Evolutionary conservation across 331 rosid genomes (phyloP), one percentile per base, ranked within the genome.

Genomic region (Pyracantha coccinea): DNA sequence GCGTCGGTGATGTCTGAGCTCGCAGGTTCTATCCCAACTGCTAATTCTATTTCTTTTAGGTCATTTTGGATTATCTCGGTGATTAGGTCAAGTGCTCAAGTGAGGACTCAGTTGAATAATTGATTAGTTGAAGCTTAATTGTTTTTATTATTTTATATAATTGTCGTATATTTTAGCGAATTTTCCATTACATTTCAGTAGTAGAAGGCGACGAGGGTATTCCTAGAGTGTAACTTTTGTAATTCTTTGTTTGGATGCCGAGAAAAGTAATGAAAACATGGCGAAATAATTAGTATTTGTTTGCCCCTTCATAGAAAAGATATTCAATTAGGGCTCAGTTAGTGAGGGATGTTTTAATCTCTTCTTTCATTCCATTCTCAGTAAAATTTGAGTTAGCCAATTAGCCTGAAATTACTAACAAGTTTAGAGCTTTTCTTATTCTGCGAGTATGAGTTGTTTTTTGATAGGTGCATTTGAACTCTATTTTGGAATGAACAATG

Each of bases 1-100:
- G 77, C 75, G 86, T 81, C 74, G 80, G 79, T 75, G 86, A 92
- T 89, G 97, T 79, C 87, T 86, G 66, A 44, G 82, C 79, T 80
- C 55, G 60, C 70, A 35, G 80, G 84, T 82, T 75, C 80, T 28
- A 5, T 72, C 65, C 60, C 83, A 29, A 32, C 75, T 21, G 90
- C 88, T 87, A 80, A 68, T 82, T 61, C 11, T 15, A 21, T 55
- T 35, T 66, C 66, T 44, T n/a, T 31, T 59, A 6, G 12, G 33
- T 8, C 20, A 4, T 17, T 70, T 76, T 41, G 2, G 9, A 23
- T 9, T 2, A 23, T 60, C 33, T 60, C 19, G 5, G 2, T 23
- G 31, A 60, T 4, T 23, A 6, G 55, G 55, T 50, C 55, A 50
- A 17, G 8, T 28, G 2, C 33, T 17, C 12, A 31, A 29, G 6